These are phyloP conservation scores for Musa schizocarpa DNA, from an alignment of 176 grass and related monocot species.

Conservation along the genomic window DNA sequence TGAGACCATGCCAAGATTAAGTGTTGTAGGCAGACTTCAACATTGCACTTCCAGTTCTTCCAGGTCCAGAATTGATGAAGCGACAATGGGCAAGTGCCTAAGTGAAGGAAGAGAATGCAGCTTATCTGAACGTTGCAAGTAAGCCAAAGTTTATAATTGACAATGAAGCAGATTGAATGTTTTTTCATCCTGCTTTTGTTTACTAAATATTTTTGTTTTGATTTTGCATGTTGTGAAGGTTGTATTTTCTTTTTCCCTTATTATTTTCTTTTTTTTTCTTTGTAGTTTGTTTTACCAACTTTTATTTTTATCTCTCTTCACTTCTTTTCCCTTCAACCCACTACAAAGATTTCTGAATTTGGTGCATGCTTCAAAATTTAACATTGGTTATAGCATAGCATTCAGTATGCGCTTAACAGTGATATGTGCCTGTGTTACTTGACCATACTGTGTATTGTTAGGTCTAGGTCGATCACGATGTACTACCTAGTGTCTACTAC, in stretches of 20 bases:
- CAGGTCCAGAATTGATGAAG: conserved; percentile 26
- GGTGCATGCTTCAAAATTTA: not conserved
- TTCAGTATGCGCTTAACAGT: not conserved
- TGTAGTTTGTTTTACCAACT: not conserved
- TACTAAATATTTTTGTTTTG: not conserved
- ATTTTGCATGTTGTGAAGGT: not conserved
- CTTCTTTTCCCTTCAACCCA: not conserved
- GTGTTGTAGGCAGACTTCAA: conserved; percentile 55
- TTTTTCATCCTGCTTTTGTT: not conserved
- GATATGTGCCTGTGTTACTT: not conserved
- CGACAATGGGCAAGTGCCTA: conserved; percentile 28
- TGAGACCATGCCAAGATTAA: conserved; percentile 65
- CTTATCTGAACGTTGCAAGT: conserved; percentile 29
- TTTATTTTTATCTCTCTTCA: not conserved
- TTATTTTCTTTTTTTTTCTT: not conserved
- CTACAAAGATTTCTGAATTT: not conserved
- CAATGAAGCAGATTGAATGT: not conserved
- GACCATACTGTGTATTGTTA: too few relatives aligned
- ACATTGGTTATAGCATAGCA: not conserved
- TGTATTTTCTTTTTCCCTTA: not conserved
- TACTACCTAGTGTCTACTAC: too few relatives aligned
- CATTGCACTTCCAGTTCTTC: conserved; percentile 24
- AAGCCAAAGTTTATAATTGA: conserved; percentile 19
- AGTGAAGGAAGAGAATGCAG: conserved; percentile 24
- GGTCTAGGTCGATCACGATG: too few relatives aligned